These are phyloP conservation scores for Colletotrichum theobromicola DNA, from an alignment of 2,329 filamentous ascomycete genomes.

Conservation along the genomic window DNA sequence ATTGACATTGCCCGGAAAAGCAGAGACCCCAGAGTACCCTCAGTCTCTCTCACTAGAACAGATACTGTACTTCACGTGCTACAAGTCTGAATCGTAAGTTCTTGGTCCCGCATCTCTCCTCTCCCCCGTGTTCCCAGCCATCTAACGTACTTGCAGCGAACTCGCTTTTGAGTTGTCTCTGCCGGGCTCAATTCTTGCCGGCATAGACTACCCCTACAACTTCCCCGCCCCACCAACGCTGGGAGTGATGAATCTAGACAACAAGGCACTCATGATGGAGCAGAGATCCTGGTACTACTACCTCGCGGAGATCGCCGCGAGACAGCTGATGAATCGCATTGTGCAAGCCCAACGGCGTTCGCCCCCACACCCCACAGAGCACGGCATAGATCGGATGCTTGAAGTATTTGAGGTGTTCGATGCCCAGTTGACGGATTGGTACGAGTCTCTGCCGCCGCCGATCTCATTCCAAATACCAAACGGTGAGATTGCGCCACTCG, in stretches of 20 bases:
- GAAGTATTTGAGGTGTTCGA: constrained; percentile 17
- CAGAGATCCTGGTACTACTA: constrained; percentile 22
- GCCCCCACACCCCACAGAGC: not conserved
- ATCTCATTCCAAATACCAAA: constrained; percentile 15
- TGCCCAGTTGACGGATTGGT: constrained; percentile 18
- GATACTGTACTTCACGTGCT: constrained; percentile 19
- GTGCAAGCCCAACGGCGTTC: not conserved
- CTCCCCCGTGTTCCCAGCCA: not conserved
- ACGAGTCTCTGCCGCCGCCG: not conserved
- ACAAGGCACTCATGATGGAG: constrained; percentile 10
- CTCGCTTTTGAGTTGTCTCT: constrained; percentile 14
- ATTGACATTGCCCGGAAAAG: not conserved
- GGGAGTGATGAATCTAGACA: not conserved
- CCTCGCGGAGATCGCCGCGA: constrained; percentile 16
- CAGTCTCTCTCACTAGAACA: constrained; percentile 11
- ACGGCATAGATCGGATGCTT: constrained; percentile 19
- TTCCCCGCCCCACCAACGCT: constrained; percentile 10
- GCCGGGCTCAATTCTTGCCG: constrained; percentile 10
- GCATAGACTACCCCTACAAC: constrained; percentile 8
- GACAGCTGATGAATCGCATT: constrained; percentile 13
- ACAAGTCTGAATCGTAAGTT: constrained; percentile 15
- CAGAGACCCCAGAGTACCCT: not conserved
- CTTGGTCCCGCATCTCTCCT: not conserved
- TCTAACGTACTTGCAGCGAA: not conserved
- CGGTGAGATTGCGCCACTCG: not conserved